phyloP scores from a whole-genome alignment of 2,329 filamentous ascomycete genomes.

The Nannizziopsis arthrosporioides region DNA sequence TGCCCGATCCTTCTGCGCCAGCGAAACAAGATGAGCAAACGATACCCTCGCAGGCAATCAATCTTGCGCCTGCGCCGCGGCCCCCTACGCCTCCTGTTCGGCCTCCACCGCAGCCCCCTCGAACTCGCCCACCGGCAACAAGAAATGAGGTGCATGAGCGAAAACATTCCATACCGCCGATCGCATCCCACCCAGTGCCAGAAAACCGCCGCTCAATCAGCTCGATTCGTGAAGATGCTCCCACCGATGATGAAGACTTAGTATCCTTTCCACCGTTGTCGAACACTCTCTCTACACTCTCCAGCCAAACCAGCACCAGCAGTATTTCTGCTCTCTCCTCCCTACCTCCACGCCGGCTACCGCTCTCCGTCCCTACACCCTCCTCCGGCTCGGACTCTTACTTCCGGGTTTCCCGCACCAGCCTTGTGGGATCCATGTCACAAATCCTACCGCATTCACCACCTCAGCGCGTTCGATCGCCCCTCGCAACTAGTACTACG shows the following conservation, averaged over 20 bases:
- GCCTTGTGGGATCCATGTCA: background rate
- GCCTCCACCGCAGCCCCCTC: slow-evolving; percentile 12
- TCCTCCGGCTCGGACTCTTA: slow-evolving; percentile 55
- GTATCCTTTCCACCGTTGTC: slow-evolving; percentile 47
- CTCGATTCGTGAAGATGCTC: slow-evolving; percentile 53
- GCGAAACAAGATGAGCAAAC: background rate
- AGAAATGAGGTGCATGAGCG: slow-evolving; percentile 16
- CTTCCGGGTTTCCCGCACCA: slow-evolving; percentile 32
- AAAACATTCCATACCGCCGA: background rate
- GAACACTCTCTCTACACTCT: slow-evolving; percentile 23
- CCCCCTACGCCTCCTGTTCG: slow-evolving; percentile 10
- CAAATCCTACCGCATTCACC: slow-evolving; percentile 27
- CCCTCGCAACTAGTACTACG: slow-evolving; percentile 28
- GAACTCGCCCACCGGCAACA: slow-evolving; percentile 8
- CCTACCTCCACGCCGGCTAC: slow-evolving; percentile 15
- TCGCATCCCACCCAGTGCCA: background rate
- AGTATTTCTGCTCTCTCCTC: slow-evolving; percentile 16
- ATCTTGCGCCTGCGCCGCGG: background rate
- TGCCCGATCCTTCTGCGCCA: background rate
- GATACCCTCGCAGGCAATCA: background rate
- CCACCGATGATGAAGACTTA: slow-evolving; percentile 73
- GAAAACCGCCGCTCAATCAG: slow-evolving; percentile 34
- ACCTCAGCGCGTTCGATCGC: slow-evolving; percentile 26
- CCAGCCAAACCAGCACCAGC: slow-evolving; percentile 27
- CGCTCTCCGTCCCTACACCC: slow-evolving; percentile 24